Percentiles rank a stretch among this genome's conserved stretches.
Conservation (phyloP, 768 basidiomycete species). For the Mycena maculata region DNA sequence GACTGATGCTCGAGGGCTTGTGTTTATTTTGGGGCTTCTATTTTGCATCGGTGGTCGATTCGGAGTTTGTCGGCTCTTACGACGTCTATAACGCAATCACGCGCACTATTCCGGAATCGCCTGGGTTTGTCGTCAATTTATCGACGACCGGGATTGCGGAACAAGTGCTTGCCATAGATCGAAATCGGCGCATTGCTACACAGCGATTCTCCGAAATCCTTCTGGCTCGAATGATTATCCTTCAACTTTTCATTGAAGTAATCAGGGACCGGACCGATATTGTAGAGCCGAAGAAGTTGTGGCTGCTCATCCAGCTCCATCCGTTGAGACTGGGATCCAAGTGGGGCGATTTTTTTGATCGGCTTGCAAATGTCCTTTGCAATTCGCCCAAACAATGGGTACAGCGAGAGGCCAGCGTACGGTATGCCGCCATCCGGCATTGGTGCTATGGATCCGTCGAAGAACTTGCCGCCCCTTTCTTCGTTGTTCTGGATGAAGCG, state of each 20-base stretch:
- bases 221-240: not conserved
- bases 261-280: not conserved
- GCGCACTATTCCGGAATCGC: not conserved
- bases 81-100: not conserved
- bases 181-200: not conserved
- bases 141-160: not conserved
- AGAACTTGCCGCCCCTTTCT: not conserved
- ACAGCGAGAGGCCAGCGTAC: not conserved
- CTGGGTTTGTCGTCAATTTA: not conserved
- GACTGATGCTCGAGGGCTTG: constrained; percentile 16
- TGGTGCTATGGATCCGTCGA: not conserved
- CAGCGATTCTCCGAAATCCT: not conserved
- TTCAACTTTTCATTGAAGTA: not conserved
- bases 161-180: not conserved
- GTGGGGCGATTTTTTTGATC: not conserved
- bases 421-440: not conserved
- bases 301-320: not conserved
- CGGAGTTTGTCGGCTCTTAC: not conserved
- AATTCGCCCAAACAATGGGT: not conserved
- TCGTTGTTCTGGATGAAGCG: not conserved
- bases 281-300: not conserved
- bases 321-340: not conserved
- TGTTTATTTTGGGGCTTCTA: constrained; percentile 24
- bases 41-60: constrained; percentile 7
- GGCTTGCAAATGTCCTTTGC: not conserved